Percentiles rank a stretch among this genome's conserved stretches.
Conservation (phyloP, 1,284 basidiomycete genomes). For the Volvariella volvacea region DNA sequence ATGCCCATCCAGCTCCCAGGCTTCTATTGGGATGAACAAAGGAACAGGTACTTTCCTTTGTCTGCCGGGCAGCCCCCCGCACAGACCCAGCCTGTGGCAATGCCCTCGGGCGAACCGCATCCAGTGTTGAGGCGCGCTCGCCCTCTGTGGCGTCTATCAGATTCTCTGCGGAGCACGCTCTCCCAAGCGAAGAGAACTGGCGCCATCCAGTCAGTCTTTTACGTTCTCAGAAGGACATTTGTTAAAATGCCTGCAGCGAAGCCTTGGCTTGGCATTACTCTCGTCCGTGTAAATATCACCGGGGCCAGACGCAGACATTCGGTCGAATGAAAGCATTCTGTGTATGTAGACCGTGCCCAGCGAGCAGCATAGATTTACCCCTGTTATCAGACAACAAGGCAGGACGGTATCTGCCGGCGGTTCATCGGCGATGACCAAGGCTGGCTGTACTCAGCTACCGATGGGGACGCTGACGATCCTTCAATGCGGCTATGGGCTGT, state of each 20-base stretch:
- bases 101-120: too few species aligned
- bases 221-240: too few species aligned
- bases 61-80: conserved; percentile 25
- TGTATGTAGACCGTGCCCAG: background rate
- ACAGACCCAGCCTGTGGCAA: background rate
- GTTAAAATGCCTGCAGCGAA: too few species aligned
- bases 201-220: background rate
- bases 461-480: conserved; percentile 8
- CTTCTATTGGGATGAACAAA: conserved; percentile 41
- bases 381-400: conserved; percentile 22
- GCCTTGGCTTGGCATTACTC: too few species aligned
- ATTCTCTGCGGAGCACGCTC: background rate
- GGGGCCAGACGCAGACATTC: background rate
- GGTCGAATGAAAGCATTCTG: background rate
- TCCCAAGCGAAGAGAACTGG: background rate
- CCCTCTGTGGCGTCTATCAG: background rate
- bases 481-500: conserved; percentile 25
- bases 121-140: background rate
- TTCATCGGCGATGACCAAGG: conserved; percentile 44
- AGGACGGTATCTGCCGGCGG: conserved; percentile 23
- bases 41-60: conserved; percentile 49
- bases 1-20: conserved; percentile 47
- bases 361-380: background rate
- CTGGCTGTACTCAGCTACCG: conserved; percentile 39
- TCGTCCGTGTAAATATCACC: too few species aligned